A percentile compares a stretch with the other conserved stretches of the same genome.
Evolutionary conservation across 2,329 filamentous ascomycete species (phyloP).

Genomic region (Iodosphaeria phyllophila): DNA sequence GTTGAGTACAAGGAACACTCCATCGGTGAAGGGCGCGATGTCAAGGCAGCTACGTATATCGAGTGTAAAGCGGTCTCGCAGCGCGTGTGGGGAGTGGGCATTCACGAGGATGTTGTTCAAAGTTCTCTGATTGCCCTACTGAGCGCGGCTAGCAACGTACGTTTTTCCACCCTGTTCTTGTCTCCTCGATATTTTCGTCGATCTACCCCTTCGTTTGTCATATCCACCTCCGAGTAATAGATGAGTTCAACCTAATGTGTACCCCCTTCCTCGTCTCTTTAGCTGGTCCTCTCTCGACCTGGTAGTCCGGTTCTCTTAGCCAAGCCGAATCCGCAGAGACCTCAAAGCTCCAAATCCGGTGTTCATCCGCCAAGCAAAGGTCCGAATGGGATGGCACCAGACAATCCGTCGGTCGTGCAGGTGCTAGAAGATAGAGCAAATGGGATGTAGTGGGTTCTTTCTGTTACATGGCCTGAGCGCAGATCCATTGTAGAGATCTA

Average conservation of each 20-base stretch:
- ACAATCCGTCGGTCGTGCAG: conserved; percentile 8
- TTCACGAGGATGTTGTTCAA: conserved; percentile 84
- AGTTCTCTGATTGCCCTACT: conserved; percentile 74
- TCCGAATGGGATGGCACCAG: conserved; percentile 3
- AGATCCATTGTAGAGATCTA: no score
- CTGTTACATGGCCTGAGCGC: no score
- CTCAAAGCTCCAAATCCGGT: conserved; percentile 14
- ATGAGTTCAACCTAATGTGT: no score
- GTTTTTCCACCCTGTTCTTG: conserved; percentile 15
- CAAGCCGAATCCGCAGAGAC: conserved; percentile 33
- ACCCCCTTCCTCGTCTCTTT: no score
- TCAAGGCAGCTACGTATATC: conserved; percentile 91
- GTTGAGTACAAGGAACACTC: conserved; percentile 94
- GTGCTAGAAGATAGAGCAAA: conserved; percentile 4
- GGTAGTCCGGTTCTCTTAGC: conserved; percentile 48
- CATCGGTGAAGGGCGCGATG: conserved; percentile 61
- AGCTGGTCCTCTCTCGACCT: conserved; percentile 49
- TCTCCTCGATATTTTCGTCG: neutral
- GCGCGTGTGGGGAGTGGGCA: conserved; percentile 77
- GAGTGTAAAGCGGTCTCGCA: conserved; percentile 58
- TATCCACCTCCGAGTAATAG: no score
- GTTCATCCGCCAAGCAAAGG: neutral
- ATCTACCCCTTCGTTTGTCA: no score
- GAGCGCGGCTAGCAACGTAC: conserved; percentile 70
- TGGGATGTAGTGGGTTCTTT: neutral